Evolutionary conservation across 345 rosid genomes (phyloP).

Genomic region (Gossypium anomalum): DNA sequence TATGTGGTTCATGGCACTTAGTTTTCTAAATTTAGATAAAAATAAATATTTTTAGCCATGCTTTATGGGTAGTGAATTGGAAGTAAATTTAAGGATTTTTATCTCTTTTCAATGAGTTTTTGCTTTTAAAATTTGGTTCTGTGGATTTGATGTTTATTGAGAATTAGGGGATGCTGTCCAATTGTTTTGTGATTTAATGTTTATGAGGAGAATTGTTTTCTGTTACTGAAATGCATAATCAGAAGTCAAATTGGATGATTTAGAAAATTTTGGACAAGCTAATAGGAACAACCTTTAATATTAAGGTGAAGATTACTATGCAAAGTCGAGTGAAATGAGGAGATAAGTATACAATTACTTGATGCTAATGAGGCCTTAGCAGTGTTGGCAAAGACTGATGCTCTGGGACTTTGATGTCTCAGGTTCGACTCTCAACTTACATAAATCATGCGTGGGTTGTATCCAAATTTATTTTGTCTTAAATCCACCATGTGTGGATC

Average conservation of each 20-base stretch:
- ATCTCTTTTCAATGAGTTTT: background rate
- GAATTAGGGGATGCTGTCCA: background rate
- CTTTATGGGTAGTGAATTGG: background rate
- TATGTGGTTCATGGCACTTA: background rate
- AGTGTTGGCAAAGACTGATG: too few relatives aligned
- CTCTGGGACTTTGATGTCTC: too few relatives aligned
- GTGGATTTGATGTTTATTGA: background rate
- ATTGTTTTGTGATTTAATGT: background rate
- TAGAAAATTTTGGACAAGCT: too few relatives aligned
- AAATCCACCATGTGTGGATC: too few relatives aligned
- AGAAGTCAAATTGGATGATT: background rate
- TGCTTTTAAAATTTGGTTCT: background rate
- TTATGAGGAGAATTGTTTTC: background rate
- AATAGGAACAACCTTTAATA: too few relatives aligned
- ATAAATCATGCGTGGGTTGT: too few relatives aligned
- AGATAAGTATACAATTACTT: too few relatives aligned
- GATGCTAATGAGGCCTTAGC: too few relatives aligned
- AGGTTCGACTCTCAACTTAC: too few relatives aligned
- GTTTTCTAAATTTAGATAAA: background rate
- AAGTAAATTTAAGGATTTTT: background rate
- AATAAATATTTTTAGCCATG: background rate
- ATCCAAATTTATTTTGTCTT: too few relatives aligned
- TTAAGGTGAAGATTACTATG: too few relatives aligned
- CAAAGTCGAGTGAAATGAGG: too few relatives aligned
- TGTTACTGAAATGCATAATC: background rate